Evolutionary conservation across 345 rosid genomes (phyloP).

Genomic region (Populus simonii): DNA sequence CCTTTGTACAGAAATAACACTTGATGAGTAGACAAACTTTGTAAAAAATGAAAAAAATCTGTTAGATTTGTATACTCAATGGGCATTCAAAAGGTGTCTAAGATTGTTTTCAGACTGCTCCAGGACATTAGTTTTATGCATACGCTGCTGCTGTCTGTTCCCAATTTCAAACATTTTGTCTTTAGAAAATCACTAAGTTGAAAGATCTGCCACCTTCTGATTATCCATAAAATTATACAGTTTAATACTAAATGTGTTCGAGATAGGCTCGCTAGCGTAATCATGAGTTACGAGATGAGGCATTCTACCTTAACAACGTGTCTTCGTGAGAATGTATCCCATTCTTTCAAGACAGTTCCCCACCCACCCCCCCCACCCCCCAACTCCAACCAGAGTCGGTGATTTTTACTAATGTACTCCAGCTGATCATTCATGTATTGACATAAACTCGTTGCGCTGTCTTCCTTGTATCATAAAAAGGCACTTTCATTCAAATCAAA

Average conservation of each 20-base stretch:
- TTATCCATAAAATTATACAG: background rate
- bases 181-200: background rate
- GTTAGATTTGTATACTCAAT: background rate
- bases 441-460: background rate
- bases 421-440: background rate
- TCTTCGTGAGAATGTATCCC: no score
- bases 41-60: background rate
- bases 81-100: background rate
- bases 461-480: background rate
- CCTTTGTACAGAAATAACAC: conserved; percentile 22
- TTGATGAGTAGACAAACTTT: background rate
- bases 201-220: background rate
- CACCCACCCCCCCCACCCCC: background rate
- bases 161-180: background rate
- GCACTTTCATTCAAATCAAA: background rate
- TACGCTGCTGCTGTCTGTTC: background rate
- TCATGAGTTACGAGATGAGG: no score
- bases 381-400: background rate
- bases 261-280: no score
- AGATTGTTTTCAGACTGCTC: background rate
- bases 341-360: no score
- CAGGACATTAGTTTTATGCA: background rate
- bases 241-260: no score
- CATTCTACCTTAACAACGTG: no score
- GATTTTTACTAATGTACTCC: background rate